phyloP scores from a whole-genome alignment of 2,329 filamentous ascomycete species.

The Metarhizium guizhouense region DNA sequence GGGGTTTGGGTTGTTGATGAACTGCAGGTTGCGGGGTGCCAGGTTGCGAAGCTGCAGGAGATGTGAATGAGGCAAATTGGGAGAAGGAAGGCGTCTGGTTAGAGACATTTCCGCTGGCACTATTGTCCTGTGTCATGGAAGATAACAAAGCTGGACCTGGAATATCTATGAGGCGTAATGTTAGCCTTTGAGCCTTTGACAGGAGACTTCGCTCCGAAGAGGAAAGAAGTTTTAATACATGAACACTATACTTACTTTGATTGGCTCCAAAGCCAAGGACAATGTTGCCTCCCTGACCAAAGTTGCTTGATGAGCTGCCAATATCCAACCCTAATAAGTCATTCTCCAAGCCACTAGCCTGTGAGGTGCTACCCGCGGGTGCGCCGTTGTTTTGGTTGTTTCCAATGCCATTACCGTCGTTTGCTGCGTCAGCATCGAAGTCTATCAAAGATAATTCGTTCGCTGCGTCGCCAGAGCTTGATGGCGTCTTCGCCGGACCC shows the following conservation, averaged over 20 bases:
- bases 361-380: conserved; percentile 28
- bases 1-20: conserved; percentile 38
- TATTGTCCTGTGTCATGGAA: conserved; percentile 52
- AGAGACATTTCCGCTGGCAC: conserved; percentile 35
- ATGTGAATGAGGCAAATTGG: conserved; percentile 46
- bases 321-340: conserved; percentile 86
- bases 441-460: conserved; percentile 90
- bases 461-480: conserved; percentile 33
- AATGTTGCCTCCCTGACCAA: conserved; percentile 71
- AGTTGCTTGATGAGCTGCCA: conserved; percentile 49
- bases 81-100: conserved; percentile 40
- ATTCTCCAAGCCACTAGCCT: conserved; percentile 67
- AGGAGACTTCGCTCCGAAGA: not conserved
- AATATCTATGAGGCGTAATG: conserved; percentile 37
- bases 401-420: conserved; percentile 39
- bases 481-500: conserved; percentile 41
- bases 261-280: conserved; percentile 70
- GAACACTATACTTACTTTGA: conserved; percentile 40
- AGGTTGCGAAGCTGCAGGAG: conserved; percentile 41
- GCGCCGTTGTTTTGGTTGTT: conserved; percentile 24
- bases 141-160: conserved; percentile 57
- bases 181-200: conserved; percentile 9
- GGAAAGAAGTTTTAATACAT: not conserved
- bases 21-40: conserved; percentile 42
- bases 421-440: conserved; percentile 57